Conservation (phyloP, 768 basidiomycete genomes). For the Boletus sensibilis region DNA sequence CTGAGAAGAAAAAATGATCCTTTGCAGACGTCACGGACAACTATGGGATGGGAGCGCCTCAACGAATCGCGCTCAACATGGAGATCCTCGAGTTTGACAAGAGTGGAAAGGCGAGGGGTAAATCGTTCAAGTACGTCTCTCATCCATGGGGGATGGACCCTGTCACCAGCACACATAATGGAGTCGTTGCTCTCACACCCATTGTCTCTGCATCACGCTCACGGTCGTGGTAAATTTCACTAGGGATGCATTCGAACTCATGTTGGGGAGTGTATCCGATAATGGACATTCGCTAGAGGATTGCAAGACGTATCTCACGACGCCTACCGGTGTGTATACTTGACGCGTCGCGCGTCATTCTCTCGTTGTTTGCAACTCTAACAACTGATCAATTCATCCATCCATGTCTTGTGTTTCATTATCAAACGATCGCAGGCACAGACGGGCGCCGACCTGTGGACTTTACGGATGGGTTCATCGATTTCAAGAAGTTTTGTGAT, state of each 20-base stretch:
- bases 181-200: constrained; percentile 4
- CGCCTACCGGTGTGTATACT: constrained; percentile 49
- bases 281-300: constrained; percentile 82
- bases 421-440: constrained; percentile 4
- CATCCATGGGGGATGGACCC: not conserved
- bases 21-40: constrained; percentile 80
- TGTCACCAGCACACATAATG: not conserved
- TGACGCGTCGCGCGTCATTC: not conserved
- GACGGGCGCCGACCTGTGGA: constrained; percentile 12
- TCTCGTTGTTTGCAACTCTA: not conserved
- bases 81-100: constrained; percentile 59
- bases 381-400: not conserved
- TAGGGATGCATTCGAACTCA: constrained; percentile 85
- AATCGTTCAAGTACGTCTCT: constrained; percentile 45
- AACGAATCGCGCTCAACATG: constrained; percentile 63
- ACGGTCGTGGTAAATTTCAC: constrained; percentile 16
- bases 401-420: not conserved
- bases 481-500: constrained; percentile 86
- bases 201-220: constrained; percentile 7
- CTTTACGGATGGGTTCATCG: constrained; percentile 64
- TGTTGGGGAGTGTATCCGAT: constrained; percentile 75
- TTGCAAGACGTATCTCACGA: constrained; percentile 71
- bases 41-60: constrained; percentile 75
- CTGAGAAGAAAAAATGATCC: not conserved
- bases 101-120: constrained; percentile 20